phyloP scores from a whole-genome alignment of 2,329 filamentous ascomycete species.

The Cercospora sp. region DNA sequence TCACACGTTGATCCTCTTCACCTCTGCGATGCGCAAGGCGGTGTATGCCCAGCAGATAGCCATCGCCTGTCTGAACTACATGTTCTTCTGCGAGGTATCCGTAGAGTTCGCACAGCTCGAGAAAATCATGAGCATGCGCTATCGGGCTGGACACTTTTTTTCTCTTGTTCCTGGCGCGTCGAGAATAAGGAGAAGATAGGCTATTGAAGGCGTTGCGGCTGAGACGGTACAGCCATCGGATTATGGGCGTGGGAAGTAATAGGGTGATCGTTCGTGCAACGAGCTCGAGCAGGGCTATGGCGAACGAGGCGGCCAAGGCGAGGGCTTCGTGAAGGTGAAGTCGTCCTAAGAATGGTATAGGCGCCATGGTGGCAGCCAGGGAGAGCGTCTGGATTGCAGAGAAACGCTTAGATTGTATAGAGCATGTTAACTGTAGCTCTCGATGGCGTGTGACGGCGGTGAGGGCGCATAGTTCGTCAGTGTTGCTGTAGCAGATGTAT shows the following conservation, averaged over 20 bases:
- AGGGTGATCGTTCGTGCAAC: slow-evolving; percentile 83
- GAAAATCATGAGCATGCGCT: slow-evolving; percentile 84
- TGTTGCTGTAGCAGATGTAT: neutral
- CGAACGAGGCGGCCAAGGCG: slow-evolving; percentile 78
- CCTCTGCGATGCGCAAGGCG: slow-evolving; percentile 79
- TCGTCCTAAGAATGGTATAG: slow-evolving; percentile 64
- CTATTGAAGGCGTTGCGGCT: slow-evolving; percentile 82
- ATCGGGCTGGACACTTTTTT: slow-evolving; percentile 60
- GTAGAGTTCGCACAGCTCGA: slow-evolving; percentile 86
- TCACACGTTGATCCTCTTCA: slow-evolving; percentile 77
- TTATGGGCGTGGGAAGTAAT: slow-evolving; percentile 77
- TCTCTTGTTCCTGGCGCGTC: slow-evolving; percentile 66
- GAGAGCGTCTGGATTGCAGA: neutral
- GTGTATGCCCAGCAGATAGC: slow-evolving; percentile 87
- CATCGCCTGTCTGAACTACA: slow-evolving; percentile 90
- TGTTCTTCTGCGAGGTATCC: slow-evolving; percentile 96
- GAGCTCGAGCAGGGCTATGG: slow-evolving; percentile 78
- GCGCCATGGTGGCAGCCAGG: slow-evolving; percentile 46
- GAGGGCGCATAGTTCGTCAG: neutral
- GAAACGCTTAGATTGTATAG: neutral
- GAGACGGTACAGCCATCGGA: slow-evolving; percentile 76
- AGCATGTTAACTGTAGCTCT: neutral
- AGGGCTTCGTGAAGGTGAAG: slow-evolving; percentile 73
- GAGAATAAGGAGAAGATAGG: slow-evolving; percentile 69
- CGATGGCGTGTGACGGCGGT: neutral